Conservation (phyloP, 2,329 filamentous ascomycete genomes). For the Diaporthe capsici region DNA sequence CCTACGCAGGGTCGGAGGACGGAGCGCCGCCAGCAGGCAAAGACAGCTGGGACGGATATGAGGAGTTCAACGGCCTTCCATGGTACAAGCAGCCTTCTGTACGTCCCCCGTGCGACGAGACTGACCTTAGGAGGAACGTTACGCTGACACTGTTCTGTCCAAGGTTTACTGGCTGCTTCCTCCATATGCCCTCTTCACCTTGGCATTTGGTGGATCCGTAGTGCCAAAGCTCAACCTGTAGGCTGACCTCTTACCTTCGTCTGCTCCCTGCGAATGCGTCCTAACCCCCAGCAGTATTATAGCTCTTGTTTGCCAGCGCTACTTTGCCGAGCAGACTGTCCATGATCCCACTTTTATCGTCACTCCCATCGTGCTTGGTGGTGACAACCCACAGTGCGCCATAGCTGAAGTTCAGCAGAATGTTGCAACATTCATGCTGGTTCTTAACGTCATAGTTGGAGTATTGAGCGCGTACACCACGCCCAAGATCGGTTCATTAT, state of each 20-base stretch:
- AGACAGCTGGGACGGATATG: slow-evolving; percentile 62
- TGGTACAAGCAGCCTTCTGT: slow-evolving; percentile 76
- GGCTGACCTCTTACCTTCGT: slow-evolving; percentile 45
- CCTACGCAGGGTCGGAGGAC: slow-evolving; percentile 42
- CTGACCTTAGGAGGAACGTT: slow-evolving; percentile 2
- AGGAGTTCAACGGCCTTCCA: slow-evolving; percentile 72
- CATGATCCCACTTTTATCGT: slow-evolving; percentile 72
- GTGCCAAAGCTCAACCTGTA: slow-evolving; percentile 89
- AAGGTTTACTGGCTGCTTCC: slow-evolving; percentile 87
- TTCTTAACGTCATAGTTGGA: slow-evolving; percentile 81
- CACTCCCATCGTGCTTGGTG: slow-evolving; percentile 75
- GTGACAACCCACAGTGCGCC: slow-evolving; percentile 83
- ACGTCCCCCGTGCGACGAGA: slow-evolving; percentile 66
- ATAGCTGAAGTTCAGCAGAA: slow-evolving; percentile 83
- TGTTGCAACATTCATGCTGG: slow-evolving; percentile 84
- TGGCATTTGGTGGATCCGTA: slow-evolving; percentile 87
- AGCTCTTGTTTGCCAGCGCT: slow-evolving; percentile 84
- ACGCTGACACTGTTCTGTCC: slow-evolving; percentile 47
- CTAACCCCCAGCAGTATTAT: slow-evolving; percentile 69
- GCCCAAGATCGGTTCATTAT: slow-evolving; percentile 86
- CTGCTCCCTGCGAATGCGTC: not conserved
- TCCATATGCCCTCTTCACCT: slow-evolving; percentile 84
- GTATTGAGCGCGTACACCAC: slow-evolving; percentile 84
- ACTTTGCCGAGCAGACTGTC: slow-evolving; percentile 78
- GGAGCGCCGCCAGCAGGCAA: slow-evolving; percentile 38